Evolutionary conservation across 1,284 basidiomycete genomes (phyloP), one percentile per base, ranked within the genome.

Genomic region (Marasmius fiardii): DNA sequence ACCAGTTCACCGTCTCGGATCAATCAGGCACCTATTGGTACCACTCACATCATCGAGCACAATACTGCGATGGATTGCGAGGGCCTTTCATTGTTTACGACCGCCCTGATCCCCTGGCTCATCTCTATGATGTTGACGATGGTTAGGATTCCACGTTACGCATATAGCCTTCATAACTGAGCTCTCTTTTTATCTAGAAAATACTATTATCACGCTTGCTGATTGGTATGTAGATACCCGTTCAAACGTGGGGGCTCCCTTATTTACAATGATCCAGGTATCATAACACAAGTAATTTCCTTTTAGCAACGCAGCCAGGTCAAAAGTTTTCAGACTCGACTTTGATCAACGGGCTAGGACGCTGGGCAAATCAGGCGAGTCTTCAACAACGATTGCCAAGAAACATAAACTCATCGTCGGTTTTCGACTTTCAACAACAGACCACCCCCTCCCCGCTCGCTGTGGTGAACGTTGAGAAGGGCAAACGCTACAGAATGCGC

Each of bases 401-500:
- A 31, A 31, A 31, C 10, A 10, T 31, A 16, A 5, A 47, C 4
- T 47, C 18, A 16, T 28, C 5, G 6, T 23, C 7, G 14, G 16
- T 26, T 23, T 47, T 26, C 21, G 24, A 51, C 49, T 20, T 10
- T 31, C 45, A 18, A 48, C 21, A 31, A 48, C 16, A 3, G 64
- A 61, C 1, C 43, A 63, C 7, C 49, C 56, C n/a, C 4, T 60
- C 60, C 7, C 53, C 63, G 1, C 58, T 73, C 20, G 60, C 69
- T 10, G 67, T 73, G 7, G 61, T 74, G 51, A 65, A 54, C 26
- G 69, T 71, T 12, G 28, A 48, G 12, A 14, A 53, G 24, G 54
- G 51, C 49, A 51, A 55, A 28, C 64, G 71, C 6, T 78, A 76
- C 60, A 74, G 79, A 18, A 65, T 81, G 54, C 69, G 78, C n/a